These are phyloP conservation scores for Coemansia sp. DNA, from an alignment of 192 early-diverging fungal genomes.

Conservation along the genomic window DNA sequence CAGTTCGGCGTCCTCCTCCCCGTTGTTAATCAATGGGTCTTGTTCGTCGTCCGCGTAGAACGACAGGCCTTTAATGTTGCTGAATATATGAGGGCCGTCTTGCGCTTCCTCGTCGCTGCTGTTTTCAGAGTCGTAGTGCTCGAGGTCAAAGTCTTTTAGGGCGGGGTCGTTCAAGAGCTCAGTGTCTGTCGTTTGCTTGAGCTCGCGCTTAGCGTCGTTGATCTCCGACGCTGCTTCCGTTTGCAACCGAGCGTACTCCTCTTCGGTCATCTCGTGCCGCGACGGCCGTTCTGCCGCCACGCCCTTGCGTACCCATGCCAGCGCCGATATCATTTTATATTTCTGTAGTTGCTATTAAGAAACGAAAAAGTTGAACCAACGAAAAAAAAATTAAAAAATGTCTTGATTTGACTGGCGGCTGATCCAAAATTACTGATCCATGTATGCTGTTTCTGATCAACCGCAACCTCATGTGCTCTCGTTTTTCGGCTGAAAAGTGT, in stretches of 20 bases:
- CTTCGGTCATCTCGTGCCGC: slow-evolving; percentile 81
- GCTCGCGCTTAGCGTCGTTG: slow-evolving; percentile 63
- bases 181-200: slow-evolving; percentile 41
- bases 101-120: slow-evolving; percentile 24
- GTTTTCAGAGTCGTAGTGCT: slow-evolving; percentile 84
- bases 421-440: too few relatives aligned
- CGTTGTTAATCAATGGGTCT: slow-evolving; percentile 84
- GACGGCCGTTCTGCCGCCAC: slow-evolving; percentile 80
- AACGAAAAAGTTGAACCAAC: slow-evolving; percentile 18
- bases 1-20: slow-evolving; percentile 10
- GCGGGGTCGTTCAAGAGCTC: slow-evolving; percentile 58
- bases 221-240: slow-evolving; percentile 65
- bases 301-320: slow-evolving; percentile 92
- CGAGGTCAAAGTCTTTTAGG: slow-evolving; percentile 86
- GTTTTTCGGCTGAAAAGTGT: too few relatives aligned
- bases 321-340: slow-evolving; percentile 79
- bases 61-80: slow-evolving; percentile 83
- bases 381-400: background rate
- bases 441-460: too few relatives aligned
- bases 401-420: too few relatives aligned
- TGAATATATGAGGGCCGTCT: slow-evolving; percentile 68
- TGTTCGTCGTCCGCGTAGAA: slow-evolving; percentile 76
- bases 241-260: slow-evolving; percentile 82
- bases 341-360: background rate
- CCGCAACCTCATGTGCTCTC: too few relatives aligned